phyloP scores from a whole-genome alignment of 768 basidiomycete genomes.

The Macrolepiota fuliginosa region DNA sequence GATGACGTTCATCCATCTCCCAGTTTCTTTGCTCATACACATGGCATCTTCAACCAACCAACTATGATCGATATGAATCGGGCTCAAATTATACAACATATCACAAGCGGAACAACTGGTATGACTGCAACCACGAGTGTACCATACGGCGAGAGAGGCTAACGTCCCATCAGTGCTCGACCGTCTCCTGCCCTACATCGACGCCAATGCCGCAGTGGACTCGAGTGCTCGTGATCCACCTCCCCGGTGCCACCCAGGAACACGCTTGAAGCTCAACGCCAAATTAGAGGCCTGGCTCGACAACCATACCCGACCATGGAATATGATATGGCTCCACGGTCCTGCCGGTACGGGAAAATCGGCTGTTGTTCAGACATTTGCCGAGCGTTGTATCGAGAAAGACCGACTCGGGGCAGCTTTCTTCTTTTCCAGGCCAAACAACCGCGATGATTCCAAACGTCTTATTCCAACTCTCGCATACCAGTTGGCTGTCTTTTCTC shows the following conservation, averaged over 20 bases:
- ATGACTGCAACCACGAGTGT: not conserved
- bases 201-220: not conserved
- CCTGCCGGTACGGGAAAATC: conserved; percentile 14
- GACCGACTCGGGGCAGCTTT: conserved; percentile 6
- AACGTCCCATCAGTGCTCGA: not conserved
- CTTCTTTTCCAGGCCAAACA: conserved; percentile 6
- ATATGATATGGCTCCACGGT: conserved; percentile 10
- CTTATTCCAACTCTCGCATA: conserved; percentile 7
- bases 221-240: not conserved
- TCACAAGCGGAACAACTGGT: not conserved
- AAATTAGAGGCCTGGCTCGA: not conserved
- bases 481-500: not conserved
- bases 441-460: not conserved
- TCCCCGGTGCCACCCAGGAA: conserved; percentile 7
- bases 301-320: not conserved
- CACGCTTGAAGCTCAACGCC: not conserved
- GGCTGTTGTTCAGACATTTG: conserved; percentile 8
- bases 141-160: not conserved
- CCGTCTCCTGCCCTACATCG: not conserved
- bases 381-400: not conserved
- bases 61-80: not conserved
- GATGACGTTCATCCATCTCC: not conserved
- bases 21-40: not conserved
- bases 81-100: not conserved
- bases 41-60: not conserved